phyloP scores from a whole-genome alignment of 495 filamentous ascomycete species.

The Lasiosphaeria ovina region DNA sequence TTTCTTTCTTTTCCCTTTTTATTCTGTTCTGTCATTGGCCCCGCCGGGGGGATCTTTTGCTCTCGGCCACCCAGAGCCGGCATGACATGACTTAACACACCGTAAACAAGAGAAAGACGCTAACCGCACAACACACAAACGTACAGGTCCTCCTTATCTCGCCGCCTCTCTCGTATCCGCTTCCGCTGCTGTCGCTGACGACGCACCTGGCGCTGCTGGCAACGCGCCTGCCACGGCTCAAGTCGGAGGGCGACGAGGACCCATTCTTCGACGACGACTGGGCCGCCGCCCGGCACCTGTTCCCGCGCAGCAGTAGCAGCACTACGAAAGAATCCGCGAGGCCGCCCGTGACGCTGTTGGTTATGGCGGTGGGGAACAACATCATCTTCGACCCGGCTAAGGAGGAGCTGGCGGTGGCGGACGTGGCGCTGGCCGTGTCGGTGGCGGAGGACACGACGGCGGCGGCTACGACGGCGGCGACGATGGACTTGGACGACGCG shows the following conservation, averaged over 20 bases:
- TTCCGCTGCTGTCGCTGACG: slow-evolving; percentile 87
- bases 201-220: slow-evolving; percentile 93
- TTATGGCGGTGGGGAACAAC: slow-evolving; percentile 80
- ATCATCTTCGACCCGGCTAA: slow-evolving; percentile 90
- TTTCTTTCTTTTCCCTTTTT: slow-evolving; percentile 17
- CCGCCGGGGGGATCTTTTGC: background rate
- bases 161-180: slow-evolving; percentile 83
- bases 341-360: slow-evolving; percentile 85
- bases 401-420: slow-evolving; percentile 90
- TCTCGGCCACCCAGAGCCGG: background rate
- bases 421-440: slow-evolving; percentile 79
- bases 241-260: slow-evolving; percentile 86
- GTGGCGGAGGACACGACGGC: slow-evolving; percentile 40
- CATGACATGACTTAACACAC: background rate
- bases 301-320: slow-evolving; percentile 48
- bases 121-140: slow-evolving; percentile 6
- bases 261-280: slow-evolving; percentile 99
- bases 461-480: slow-evolving; percentile 17
- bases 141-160: slow-evolving; percentile 86
- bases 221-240: slow-evolving; percentile 77
- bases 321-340: slow-evolving; percentile 25
- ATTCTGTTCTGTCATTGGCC: background rate
- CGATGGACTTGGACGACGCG: slow-evolving; percentile 5
- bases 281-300: slow-evolving; percentile 76
- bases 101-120: background rate